These are phyloP conservation scores for Aphanoascus verrucosus DNA, from an alignment of 2,329 filamentous ascomycete genomes.

Conservation along the genomic window DNA sequence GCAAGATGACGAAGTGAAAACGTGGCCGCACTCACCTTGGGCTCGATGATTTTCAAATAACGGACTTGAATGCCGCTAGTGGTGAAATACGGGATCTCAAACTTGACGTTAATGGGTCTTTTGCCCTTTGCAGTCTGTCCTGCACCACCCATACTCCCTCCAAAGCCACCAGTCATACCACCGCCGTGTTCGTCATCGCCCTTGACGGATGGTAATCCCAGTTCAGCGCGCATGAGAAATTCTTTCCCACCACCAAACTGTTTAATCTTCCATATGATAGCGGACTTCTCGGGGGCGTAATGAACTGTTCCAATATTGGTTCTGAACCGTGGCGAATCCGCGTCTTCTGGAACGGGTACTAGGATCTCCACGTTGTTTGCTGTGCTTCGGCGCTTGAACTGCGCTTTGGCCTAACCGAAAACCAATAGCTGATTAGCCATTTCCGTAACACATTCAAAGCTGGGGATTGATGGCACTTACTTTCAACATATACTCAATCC, in stretches of 20 bases:
- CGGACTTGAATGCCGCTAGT: slow-evolving; percentile 96
- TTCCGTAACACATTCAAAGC: neutral
- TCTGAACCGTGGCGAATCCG: slow-evolving; percentile 87
- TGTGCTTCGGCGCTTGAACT: slow-evolving; percentile 95
- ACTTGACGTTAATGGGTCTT: slow-evolving; percentile 96
- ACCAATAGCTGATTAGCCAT: neutral
- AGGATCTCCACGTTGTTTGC: slow-evolving; percentile 98
- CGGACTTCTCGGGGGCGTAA: slow-evolving; percentile 92
- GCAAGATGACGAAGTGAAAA: neutral
- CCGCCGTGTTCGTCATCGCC: slow-evolving; percentile 92
- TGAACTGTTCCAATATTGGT: slow-evolving; percentile 97
- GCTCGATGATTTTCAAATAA: slow-evolving; percentile 98
- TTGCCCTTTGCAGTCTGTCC: slow-evolving; percentile 73
- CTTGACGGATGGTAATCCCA: slow-evolving; percentile 85
- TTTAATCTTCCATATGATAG: slow-evolving; percentile 99
- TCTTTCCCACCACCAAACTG: slow-evolving; percentile 98
- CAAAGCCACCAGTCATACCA: slow-evolving; percentile 95
- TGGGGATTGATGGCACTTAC: slow-evolving; percentile 28
- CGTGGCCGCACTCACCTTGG: slow-evolving; percentile 59
- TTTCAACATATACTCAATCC: slow-evolving; percentile 99
- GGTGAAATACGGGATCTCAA: slow-evolving; percentile 99
- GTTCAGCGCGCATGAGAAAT: slow-evolving; percentile 94
- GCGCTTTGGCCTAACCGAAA: slow-evolving; percentile 59
- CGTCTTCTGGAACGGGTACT: slow-evolving; percentile 93
- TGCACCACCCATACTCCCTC: slow-evolving; percentile 89